phyloP scores from a whole-genome alignment of 2,329 filamentous ascomycete genomes.

The Monilinia fructicola region DNA sequence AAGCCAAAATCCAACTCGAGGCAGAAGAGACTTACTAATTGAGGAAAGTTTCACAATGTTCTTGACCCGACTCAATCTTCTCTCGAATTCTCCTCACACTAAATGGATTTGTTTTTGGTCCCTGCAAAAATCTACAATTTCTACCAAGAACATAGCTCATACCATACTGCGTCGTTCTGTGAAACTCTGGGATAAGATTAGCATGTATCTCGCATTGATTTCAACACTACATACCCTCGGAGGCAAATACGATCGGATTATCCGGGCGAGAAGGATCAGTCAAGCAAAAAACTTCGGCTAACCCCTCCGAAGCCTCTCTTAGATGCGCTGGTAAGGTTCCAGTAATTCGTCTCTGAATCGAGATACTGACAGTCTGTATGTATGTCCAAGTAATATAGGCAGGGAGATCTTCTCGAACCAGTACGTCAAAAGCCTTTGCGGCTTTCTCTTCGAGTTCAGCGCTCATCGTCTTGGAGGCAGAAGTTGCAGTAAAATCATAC shows the following conservation, averaged over 20 bases:
- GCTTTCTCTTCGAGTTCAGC: slow-evolving; percentile 61
- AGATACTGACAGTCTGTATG: slow-evolving; percentile 66
- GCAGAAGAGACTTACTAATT: slow-evolving; percentile 57
- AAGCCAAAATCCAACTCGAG: slow-evolving; percentile 10
- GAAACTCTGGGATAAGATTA: slow-evolving; percentile 58
- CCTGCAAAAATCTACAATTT: slow-evolving; percentile 78
- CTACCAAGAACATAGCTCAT: slow-evolving; percentile 71
- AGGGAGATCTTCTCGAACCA: slow-evolving; percentile 68
- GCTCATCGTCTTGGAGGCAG: slow-evolving; percentile 56
- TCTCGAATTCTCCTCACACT: slow-evolving; percentile 63
- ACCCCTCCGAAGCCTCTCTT: slow-evolving; percentile 67
- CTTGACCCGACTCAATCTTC: slow-evolving; percentile 60
- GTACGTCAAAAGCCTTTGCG: slow-evolving; percentile 60
- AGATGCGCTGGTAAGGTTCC: slow-evolving; percentile 64
- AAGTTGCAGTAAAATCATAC: slow-evolving; percentile 54
- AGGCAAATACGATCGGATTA: slow-evolving; percentile 76
- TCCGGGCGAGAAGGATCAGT: slow-evolving; percentile 71
- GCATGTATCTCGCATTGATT: neutral
- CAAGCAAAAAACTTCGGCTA: slow-evolving; percentile 75
- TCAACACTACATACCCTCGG: slow-evolving; percentile 55
- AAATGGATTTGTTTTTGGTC: slow-evolving; percentile 65
- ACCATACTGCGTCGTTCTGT: slow-evolving; percentile 72
- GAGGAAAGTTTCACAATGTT: slow-evolving; percentile 71
- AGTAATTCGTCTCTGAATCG: slow-evolving; percentile 66
- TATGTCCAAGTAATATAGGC: slow-evolving; percentile 70